A percentile compares a stretch with the other conserved stretches of the same genome.
These are phyloP conservation scores for Pyrus betulifolia DNA, from an alignment of 306 rosid genomes.

Conservation along the genomic window DNA sequence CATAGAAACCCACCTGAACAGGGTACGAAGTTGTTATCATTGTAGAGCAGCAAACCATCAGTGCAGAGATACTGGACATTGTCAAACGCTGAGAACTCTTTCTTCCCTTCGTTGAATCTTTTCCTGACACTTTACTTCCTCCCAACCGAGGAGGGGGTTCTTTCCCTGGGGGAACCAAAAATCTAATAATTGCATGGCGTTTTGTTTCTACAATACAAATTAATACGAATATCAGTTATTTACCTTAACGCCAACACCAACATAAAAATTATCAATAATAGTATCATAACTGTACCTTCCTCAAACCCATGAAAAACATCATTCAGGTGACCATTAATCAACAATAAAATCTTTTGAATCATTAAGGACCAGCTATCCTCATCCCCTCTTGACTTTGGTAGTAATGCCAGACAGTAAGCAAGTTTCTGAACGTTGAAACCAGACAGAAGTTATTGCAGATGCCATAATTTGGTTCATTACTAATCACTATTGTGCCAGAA, in stretches of 20 bases:
- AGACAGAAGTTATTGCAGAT: slow-evolving; percentile 1
- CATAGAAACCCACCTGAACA: slow-evolving; percentile 44
- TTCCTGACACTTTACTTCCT: slow-evolving; percentile 31
- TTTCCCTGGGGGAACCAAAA: slow-evolving; percentile 53
- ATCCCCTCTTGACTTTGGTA: slow-evolving; percentile 80
- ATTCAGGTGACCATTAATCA: slow-evolving; percentile 54
- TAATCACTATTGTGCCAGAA: slow-evolving; percentile 11
- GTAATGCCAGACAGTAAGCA: slow-evolving; percentile 65
- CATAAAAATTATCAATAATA: background rate
- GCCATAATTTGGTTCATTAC: background rate
- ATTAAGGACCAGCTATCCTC: slow-evolving; percentile 77
- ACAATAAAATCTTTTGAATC: slow-evolving; percentile 59
- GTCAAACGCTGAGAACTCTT: slow-evolving; percentile 39
- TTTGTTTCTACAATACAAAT: slow-evolving; percentile 37
- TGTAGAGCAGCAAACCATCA: slow-evolving; percentile 60
- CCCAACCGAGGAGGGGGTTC: slow-evolving; percentile 61
- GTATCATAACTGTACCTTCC: slow-evolving; percentile 49
- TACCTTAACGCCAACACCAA: slow-evolving; percentile 11
- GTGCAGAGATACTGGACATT: slow-evolving; percentile 40
- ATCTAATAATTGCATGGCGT: slow-evolving; percentile 34
- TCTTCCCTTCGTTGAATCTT: slow-evolving; percentile 24
- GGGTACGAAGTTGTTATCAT: slow-evolving; percentile 74
- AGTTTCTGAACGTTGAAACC: slow-evolving; percentile 60
- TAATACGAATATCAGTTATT: slow-evolving; percentile 14
- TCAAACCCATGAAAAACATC: slow-evolving; percentile 71